Conservation (phyloP, 225 moss, liverwort and hornwort species). For the Physcomitrellopsis africana region DNA sequence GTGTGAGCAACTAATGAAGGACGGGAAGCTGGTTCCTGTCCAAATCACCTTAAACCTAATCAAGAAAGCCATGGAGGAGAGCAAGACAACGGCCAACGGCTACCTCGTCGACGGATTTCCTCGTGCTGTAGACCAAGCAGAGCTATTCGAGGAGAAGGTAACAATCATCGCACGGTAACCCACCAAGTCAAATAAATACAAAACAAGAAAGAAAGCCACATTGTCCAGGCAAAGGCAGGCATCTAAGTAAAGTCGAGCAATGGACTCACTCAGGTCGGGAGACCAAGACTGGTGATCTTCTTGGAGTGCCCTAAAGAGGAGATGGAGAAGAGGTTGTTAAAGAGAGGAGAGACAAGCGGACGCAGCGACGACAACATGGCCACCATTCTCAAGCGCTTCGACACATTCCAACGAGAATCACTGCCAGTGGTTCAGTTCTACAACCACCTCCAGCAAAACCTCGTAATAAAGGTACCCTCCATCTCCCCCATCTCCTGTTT, state of each 20-base stretch:
- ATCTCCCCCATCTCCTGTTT: neutral
- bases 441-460: conserved; percentile 46
- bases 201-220: neutral
- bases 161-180: neutral
- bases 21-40: conserved; percentile 79
- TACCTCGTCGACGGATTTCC: conserved; percentile 92
- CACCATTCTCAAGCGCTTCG: conserved; percentile 83
- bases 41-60: conserved; percentile 68
- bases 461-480: conserved; percentile 58
- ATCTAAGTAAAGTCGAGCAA: neutral
- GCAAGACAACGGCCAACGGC: conserved; percentile 44
- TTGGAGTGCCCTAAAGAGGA: conserved; percentile 79
- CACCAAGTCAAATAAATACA: neutral
- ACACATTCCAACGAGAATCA: conserved; percentile 76
- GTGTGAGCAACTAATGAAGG: conserved; percentile 83
- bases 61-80: conserved; percentile 66
- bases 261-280: conserved; percentile 50
- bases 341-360: conserved; percentile 79
- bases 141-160: conserved; percentile 78
- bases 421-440: conserved; percentile 72
- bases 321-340: conserved; percentile 79
- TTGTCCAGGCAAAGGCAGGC: too few species aligned
- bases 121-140: conserved; percentile 82
- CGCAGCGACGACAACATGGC: conserved; percentile 75
- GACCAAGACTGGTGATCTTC: conserved; percentile 73